Evolutionary conservation across 2,329 filamentous ascomycete species (phyloP), one percentile per base, ranked within the genome.

Genomic region (Niveomyces coronatus): DNA sequence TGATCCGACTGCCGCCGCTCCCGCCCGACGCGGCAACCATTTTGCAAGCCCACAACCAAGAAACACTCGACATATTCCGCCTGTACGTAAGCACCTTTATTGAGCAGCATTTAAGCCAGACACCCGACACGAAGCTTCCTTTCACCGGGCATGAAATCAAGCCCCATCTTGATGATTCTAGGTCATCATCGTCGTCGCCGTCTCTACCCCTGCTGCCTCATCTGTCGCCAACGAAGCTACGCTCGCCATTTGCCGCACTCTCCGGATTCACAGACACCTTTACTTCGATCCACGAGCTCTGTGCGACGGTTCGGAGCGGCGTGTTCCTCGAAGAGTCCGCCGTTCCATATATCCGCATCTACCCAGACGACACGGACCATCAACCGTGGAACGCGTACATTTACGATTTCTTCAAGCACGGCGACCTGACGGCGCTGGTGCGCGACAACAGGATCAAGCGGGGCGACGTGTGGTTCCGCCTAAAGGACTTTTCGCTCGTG

Each of bases 381-480:
- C 53, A 56, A 10, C 71, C 70, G 0, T 64, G 77, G 43, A 85
- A 85, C 46, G 76, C 77, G 0, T 83, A 83, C 50, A 59, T 88
- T 1, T 76, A 80, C 43, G 81, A 88, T 54, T 89, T 87, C 57
- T 87, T 75, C 66, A 82, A 76, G 55, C 78, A 88, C 48, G 82
- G 82, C 4, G 74, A 80, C 49, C 54, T 78, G 19, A 26, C 15
- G 9, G 37, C 37, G 8, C 20, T 40, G 7, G 37, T 40, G 31
- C 60, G 56, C 0, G 79, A 76, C 20, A 88, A 89, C 51, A 66
- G 70, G 3, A 77, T 89, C 50, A 74, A 72, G 31, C 60, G 63
- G 2, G 71, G 74, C 4, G 79, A 86, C 32, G 67, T 85, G 8
- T 88, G 82, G 83, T 87, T 81, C 49, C 52, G 71, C 2, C 64